phyloP scores from a whole-genome alignment of 139 green algal species.

The Chlamydomonas incerta region DNA sequence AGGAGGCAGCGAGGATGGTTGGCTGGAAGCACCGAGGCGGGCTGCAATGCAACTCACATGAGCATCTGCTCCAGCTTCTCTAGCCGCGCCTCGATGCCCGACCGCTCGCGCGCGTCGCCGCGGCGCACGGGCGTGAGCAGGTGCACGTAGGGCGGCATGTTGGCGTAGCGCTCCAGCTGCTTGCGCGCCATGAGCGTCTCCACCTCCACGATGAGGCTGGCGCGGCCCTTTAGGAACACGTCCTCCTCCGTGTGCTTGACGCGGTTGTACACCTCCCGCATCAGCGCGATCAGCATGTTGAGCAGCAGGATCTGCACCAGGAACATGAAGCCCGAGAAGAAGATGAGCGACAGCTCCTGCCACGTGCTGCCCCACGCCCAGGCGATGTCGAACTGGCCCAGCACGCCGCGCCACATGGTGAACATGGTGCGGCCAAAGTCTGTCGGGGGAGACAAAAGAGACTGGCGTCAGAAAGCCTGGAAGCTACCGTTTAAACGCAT shows the following conservation, averaged over 20 bases:
- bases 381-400: constrained; percentile 36
- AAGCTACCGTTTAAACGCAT: no score
- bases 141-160: constrained; percentile 64
- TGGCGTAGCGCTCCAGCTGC: constrained; percentile 51
- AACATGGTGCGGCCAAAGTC: constrained; percentile 47
- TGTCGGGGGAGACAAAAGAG: no score
- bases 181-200: constrained; percentile 57
- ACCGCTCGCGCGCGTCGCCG: constrained; percentile 15
- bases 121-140: constrained; percentile 50
- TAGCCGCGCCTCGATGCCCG: constrained; percentile 51
- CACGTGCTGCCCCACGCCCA: constrained; percentile 44
- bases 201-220: constrained; percentile 60
- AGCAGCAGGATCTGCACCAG: constrained; percentile 59
- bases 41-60: background rate
- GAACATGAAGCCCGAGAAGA: constrained; percentile 46
- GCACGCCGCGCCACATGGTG: constrained; percentile 46
- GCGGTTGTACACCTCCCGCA: constrained; percentile 57
- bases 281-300: constrained; percentile 67
- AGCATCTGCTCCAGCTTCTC: constrained; percentile 59
- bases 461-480: no score
- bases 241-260: constrained; percentile 51
- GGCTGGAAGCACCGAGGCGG: no score
- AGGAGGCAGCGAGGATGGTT: no score
- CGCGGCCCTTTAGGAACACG: constrained; percentile 59
- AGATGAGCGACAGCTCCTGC: constrained; percentile 46